Evolutionary conservation across 2,329 filamentous ascomycete genomes (phyloP), one percentile per base, ranked within the genome.

Genomic region (Chalara sp.): DNA sequence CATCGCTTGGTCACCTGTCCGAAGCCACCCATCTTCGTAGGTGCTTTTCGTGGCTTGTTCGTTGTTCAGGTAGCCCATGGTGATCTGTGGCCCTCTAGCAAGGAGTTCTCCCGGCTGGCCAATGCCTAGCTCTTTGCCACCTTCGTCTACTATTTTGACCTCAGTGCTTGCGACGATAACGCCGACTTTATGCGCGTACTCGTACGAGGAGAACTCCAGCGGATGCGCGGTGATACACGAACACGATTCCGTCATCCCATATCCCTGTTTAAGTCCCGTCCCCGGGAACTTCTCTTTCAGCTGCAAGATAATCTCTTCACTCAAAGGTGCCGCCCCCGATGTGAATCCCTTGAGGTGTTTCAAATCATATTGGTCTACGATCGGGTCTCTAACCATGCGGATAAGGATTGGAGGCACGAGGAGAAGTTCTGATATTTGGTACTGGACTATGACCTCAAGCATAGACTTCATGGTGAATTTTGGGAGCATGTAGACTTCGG

Each of bases 341-440:
- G 69, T 70, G 35, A 79, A 68, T 0, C 65, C 58, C 35, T 60
- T 50, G 1, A 64, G 50, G 58, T 84, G 78, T 64, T 92, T 92
- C 29, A 83, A 81, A 44, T 59, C 53, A 37, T 62, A 61, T 4
- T 55, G 35, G 21, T 53, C 21, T 2, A 58, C 58, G 7, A 60
- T 48, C 0, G 54, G 58, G 11, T 60, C 56, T 6, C 53, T 46
- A 5, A 59, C 54, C 59, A 95, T 72, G 21, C 80, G 73, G 6
- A 92, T 79, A 0, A 89, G 72, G 50, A 95, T 83, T 0, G 89
- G 87, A 5, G 89, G 89, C 2, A 91, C 89, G 4, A 84, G 70
- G 6, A 75, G 71, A 31, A 91, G 68, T 53, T 76, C 73, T 5
- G 82, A 86, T 60, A 95, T 84, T 35, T 78, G 76, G 68, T 80